Evolutionary conservation across 129 eudicot species (phyloP), one percentile per base, ranked within the genome.

Genomic region (Artemisia annua): DNA sequence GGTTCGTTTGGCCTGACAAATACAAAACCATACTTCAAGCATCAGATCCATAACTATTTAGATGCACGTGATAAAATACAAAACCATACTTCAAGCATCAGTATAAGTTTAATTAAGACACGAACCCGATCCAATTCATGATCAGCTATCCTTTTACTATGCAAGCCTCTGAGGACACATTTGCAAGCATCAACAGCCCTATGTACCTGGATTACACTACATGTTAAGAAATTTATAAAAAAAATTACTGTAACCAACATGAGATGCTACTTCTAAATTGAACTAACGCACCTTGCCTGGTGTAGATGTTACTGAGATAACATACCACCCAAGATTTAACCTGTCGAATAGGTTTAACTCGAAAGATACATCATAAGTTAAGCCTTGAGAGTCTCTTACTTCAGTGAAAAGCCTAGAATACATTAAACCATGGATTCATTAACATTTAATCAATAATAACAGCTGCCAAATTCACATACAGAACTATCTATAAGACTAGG

Each of bases 171-270:
- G 39, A 94, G 89, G 67, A 94, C 98, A 81, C 75, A 78, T 79
- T 90, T 94, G 91, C 98, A 94, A 55, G 98, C 98, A 83, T 94
- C 98, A 81, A 94, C 98, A 59, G 98, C 98, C 82, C 87, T 88
- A 67, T 87, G 96, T 49, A 90, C 98, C 98, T 94, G 85, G 17
- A 79, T 15, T 50, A 60, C 67, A 43, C 57, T 59, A 72, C n/a
- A 16, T 16, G 63, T 81, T 66, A 81, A 43, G 48, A 13, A 44
- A n/a, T 48, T 15, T 16, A 52, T 13, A 52, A 20, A 64, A 48
- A 57, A 59, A 63, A 10, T 62, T 9, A 74, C 20, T 28, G 2
- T 69, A 18, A 39, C 18, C 32, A 61, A 30, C 48, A 66, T 54
- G 14, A 24, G 44, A 46, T 32, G 71, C 22, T 44, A 63, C 20